Conservation (phyloP, 192 early-diverging fungal species). For the Coemansia sp. region DNA sequence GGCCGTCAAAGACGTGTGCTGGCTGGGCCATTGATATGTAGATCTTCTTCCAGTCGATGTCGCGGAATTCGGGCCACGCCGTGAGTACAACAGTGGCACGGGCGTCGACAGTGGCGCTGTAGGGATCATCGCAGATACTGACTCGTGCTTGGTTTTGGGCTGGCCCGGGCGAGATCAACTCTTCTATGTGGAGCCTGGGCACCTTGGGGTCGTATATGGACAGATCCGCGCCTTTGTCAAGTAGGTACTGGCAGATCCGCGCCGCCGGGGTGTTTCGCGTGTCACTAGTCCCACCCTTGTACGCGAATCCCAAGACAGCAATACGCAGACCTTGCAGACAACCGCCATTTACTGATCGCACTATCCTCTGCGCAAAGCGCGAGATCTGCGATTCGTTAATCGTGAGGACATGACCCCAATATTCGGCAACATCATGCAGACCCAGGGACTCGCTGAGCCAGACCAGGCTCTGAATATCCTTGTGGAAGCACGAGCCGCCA, state of each 20-base stretch:
- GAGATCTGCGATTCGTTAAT: constrained; percentile 92
- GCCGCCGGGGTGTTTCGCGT: constrained; percentile 91
- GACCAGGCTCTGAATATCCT: constrained; percentile 88
- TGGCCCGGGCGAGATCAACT: constrained; percentile 9
- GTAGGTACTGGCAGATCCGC: constrained; percentile 68
- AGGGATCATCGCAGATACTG: constrained; percentile 57
- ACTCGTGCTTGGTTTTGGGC: constrained; percentile 13
- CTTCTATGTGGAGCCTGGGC: constrained; percentile 58
- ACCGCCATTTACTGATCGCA: constrained; percentile 70
- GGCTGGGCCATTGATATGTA: constrained; percentile 73
- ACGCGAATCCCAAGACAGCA: constrained; percentile 84
- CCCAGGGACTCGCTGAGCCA: constrained; percentile 79
- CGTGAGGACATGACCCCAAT: constrained; percentile 85
- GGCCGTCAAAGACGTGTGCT: constrained; percentile 87
- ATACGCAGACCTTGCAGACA: constrained; percentile 73
- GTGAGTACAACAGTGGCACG: constrained; percentile 80
- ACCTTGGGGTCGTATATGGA: constrained; percentile 92
- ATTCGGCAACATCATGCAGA: constrained; percentile 84
- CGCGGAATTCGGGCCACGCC: constrained; percentile 83
- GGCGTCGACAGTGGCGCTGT: constrained; percentile 62
- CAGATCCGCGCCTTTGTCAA: constrained; percentile 70
- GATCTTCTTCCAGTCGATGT: constrained; percentile 62
- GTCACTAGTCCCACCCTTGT: constrained; percentile 93
- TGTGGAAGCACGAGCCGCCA: constrained; percentile 93
- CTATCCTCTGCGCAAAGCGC: constrained; percentile 71